Percentiles rank a stretch among this genome's conserved stretches.
Conservation (phyloP, 1,139 yeast genomes). For the Debaryomycetaceae sp. region DNA sequence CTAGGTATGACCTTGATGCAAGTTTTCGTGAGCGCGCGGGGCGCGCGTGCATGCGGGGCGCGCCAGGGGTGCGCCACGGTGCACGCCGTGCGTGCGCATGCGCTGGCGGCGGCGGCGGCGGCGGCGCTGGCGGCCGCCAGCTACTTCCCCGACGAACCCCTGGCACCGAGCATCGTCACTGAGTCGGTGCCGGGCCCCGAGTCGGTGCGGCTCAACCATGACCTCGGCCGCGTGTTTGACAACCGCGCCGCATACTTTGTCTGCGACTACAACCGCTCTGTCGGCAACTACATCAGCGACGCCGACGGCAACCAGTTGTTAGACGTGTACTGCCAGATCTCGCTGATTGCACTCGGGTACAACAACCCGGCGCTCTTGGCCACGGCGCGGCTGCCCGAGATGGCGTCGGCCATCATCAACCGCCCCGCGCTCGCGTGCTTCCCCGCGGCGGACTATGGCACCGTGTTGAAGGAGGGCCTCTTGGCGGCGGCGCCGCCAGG, state of each 20-base stretch:
- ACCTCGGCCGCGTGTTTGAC: constrained; percentile 56
- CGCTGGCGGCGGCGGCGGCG: too few species aligned
- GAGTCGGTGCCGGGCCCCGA: constrained; percentile 59
- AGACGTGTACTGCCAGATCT: constrained; percentile 69
- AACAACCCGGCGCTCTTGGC: constrained; percentile 65
- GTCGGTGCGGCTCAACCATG: constrained; percentile 41
- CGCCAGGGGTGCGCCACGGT: too few species aligned
- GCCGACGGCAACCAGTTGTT: constrained; percentile 63
- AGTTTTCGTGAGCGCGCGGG: too few species aligned
- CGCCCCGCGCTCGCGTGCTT: constrained; percentile 76
- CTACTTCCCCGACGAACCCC: constrained; percentile 52
- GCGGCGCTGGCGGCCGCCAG: constrained; percentile 13
- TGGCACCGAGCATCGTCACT: constrained; percentile 43
- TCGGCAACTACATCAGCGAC: constrained; percentile 69
- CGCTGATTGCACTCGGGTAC: constrained; percentile 72
- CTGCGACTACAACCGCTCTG: constrained; percentile 59
- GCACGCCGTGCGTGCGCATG: too few species aligned
- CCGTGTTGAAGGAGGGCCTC: constrained; percentile 51
- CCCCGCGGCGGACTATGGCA: constrained; percentile 54
- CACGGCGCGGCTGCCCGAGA: constrained; percentile 59
- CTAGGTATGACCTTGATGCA: too few species aligned
- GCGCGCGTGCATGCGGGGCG: too few species aligned
- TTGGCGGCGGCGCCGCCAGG: constrained; percentile 70
- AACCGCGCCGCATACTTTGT: constrained; percentile 67
- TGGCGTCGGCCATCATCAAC: constrained; percentile 64